Evolutionary conservation across 768 basidiomycete species (phyloP).

Genomic region (Mycena filopes): DNA sequence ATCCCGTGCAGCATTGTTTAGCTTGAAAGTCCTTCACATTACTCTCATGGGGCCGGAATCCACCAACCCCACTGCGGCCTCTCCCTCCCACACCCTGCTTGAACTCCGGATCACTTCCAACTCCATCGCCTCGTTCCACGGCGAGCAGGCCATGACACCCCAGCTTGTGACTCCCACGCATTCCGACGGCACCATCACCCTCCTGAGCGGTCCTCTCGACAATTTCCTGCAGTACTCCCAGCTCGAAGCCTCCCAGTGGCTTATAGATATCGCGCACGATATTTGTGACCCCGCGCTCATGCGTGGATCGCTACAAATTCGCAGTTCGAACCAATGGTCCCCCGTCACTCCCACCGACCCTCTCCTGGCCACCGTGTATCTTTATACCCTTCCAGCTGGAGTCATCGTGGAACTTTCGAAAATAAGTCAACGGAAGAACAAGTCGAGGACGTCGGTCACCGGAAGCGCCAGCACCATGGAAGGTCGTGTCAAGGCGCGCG

Average conservation of each 20-base stretch:
- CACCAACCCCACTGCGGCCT: too few relatives aligned
- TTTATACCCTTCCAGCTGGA: not conserved
- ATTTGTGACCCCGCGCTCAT: slow-evolving; percentile 8
- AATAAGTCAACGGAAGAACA: not conserved
- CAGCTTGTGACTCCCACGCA: too few relatives aligned
- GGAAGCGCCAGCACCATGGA: too few relatives aligned
- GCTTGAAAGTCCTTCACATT: too few relatives aligned
- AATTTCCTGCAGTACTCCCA: not conserved
- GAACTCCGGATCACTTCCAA: too few relatives aligned
- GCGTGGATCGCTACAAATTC: not conserved
- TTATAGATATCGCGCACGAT: slow-evolving; percentile 10
- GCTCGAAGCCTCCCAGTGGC: slow-evolving; percentile 3
- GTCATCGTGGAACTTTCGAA: slow-evolving; percentile 1
- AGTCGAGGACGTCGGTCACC: not conserved
- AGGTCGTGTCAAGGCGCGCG: slow-evolving; percentile 8
- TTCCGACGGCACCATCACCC: too few relatives aligned
- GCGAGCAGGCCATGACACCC: too few relatives aligned
- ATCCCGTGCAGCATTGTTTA: too few relatives aligned
- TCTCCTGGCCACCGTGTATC: not conserved
- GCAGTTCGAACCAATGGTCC: not conserved
- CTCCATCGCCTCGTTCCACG: too few relatives aligned
- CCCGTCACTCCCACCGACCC: not conserved
- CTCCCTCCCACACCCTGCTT: too few relatives aligned
- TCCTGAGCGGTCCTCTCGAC: not conserved
- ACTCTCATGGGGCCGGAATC: too few relatives aligned